phyloP scores from a whole-genome alignment of 2,329 filamentous ascomycete genomes.

The Aureobasidium sp. region DNA sequence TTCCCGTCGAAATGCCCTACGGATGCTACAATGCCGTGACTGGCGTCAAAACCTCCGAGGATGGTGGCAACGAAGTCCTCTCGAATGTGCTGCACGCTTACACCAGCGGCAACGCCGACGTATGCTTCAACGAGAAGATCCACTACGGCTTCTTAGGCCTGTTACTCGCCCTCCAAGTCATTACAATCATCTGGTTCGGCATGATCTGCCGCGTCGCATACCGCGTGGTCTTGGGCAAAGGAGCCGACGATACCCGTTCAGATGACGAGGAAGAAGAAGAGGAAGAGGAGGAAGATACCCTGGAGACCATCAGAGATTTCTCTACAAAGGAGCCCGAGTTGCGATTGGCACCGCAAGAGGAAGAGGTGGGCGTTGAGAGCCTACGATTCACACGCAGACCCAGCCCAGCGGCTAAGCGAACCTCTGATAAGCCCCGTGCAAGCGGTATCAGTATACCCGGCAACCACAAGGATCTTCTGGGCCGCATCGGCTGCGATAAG shows the following conservation, averaged over 20 bases:
- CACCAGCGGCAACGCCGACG: conserved; percentile 53
- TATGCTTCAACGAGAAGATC: conserved; percentile 72
- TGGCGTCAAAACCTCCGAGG: conserved; percentile 45
- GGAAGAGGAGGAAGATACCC: conserved; percentile 34
- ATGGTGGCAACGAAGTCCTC: conserved; percentile 35
- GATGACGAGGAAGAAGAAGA: conserved; percentile 66
- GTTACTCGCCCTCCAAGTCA: conserved; percentile 67
- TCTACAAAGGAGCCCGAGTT: conserved; percentile 19
- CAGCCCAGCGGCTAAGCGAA: conserved; percentile 30
- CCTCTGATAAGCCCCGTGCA: conserved; percentile 35
- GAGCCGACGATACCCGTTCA: conserved; percentile 78
- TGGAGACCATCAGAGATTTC: conserved; percentile 18
- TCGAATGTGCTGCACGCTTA: conserved; percentile 67
- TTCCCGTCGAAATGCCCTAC: conserved; percentile 51
- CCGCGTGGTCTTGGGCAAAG: conserved; percentile 65
- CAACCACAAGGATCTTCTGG: conserved; percentile 71
- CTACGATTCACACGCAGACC: conserved; percentile 50
- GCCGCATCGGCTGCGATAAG: conserved; percentile 77
- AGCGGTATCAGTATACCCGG: conserved; percentile 55
- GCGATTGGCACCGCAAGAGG: conserved; percentile 38
- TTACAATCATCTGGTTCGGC: conserved; percentile 80
- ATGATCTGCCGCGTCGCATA: conserved; percentile 81
- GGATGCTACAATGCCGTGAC: conserved; percentile 62
- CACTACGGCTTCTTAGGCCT: conserved; percentile 69
- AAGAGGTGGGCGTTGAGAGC: conserved; percentile 67